These are phyloP conservation scores for Aeschynomene evenia DNA, from an alignment of 306 rosid genomes.

Conservation along the genomic window DNA sequence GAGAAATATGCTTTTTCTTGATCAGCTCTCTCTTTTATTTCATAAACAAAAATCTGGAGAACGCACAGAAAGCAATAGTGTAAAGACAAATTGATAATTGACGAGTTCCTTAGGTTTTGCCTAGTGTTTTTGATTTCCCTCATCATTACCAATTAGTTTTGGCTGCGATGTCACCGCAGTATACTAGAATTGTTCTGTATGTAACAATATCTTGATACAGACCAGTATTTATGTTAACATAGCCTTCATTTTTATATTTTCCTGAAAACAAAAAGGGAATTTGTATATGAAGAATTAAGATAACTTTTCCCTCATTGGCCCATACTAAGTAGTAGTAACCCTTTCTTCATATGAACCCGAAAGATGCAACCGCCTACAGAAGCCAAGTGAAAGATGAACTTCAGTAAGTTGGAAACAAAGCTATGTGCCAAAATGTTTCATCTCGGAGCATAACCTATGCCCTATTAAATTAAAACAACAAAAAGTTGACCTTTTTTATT, in stretches of 20 bases:
- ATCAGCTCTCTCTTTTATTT: constrained; percentile 66
- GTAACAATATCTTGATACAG: background rate
- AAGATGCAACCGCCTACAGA: constrained; percentile 79
- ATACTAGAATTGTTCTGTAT: background rate
- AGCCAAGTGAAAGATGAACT: constrained; percentile 26
- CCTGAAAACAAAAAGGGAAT: background rate
- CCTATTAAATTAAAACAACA: background rate
- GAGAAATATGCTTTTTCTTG: constrained; percentile 65
- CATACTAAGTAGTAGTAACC: no score
- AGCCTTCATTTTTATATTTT: background rate
- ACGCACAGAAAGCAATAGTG: constrained; percentile 30
- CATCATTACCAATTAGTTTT: background rate
- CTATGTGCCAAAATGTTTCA: background rate
- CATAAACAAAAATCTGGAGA: constrained; percentile 41
- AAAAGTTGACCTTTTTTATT: constrained; percentile 57
- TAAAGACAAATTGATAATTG: constrained; percentile 43
- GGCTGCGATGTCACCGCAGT: background rate
- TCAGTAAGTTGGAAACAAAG: constrained; percentile 8
- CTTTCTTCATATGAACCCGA: constrained; percentile 54
- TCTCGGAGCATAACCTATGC: background rate
- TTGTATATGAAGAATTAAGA: background rate
- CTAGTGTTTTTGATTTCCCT: background rate
- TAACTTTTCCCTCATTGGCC: background rate
- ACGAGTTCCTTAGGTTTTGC: constrained; percentile 30
- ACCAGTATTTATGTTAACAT: background rate